Evolutionary conservation across 2,329 filamentous ascomycete species (phyloP), one percentile per base, ranked within the genome.

Genomic region (Claviceps maximensis): DNA sequence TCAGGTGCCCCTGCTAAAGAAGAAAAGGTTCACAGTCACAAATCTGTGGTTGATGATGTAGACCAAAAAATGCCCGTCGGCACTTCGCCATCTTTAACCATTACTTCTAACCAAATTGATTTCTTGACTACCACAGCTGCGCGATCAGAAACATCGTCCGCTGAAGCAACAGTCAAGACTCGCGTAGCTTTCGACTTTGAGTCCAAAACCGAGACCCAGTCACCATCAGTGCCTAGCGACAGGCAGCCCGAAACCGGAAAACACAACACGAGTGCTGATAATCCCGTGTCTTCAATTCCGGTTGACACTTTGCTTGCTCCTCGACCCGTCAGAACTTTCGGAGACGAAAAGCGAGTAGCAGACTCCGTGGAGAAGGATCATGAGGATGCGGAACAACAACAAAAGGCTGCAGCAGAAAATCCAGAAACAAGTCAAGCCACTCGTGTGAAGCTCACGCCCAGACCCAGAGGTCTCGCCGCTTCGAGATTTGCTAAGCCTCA

Each of bases 261-360:
- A 64, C 48, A 73, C 58, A 76, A 76, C 58, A 81, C 81, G 4
- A 52, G 63, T 12, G 90, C 87, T 38, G 84, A 86, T 4, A 76
- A 80, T 17, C 86, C 87, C 0, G 80, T 79, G 60, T 77, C 85
- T 0, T 94, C 93, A 63, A 76, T 73, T 4, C 76, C 78, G 15
- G 69, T 71, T 19, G 67, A 62, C 33, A 57, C 63, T 58, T 54
- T 67, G 55, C 59, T 62, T 40, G 54, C 63, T 29, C 60, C 61
- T 1, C 50, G 54, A 10, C 27, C 27, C 2, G 23, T 57, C 4
- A 51, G 55, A 12, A 58, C 23, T 13, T 45, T 10, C 12, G 21
- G 41, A 36, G 49, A 47, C n/a, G 47, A 48, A 21, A 45, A 38
- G 25, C 15, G 42, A 33, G 12, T 15, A 27, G n/a, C 36, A 27